These are phyloP conservation scores for Cucurbita argyrosperma DNA, from an alignment of 306 rosid genomes.

Conservation along the genomic window DNA sequence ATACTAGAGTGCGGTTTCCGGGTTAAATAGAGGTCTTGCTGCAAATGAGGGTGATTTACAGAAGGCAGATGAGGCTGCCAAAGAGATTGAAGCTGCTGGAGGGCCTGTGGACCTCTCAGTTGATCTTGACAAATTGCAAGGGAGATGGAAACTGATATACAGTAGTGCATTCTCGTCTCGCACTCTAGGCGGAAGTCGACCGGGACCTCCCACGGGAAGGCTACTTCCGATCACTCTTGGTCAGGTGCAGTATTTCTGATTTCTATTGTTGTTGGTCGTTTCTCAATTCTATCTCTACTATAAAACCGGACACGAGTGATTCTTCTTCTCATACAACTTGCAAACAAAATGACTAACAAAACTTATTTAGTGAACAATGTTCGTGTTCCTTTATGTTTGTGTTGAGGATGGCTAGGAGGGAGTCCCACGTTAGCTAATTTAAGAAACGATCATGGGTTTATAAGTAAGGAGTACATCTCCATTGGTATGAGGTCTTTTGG, in stretches of 20 bases:
- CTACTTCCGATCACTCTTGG: conserved; percentile 86
- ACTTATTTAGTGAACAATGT: background rate
- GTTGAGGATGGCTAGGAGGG: too few relatives aligned
- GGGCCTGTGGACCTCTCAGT: conserved; percentile 59
- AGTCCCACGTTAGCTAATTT: too few relatives aligned
- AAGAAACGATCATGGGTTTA: too few relatives aligned
- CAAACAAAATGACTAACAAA: background rate
- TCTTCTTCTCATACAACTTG: background rate
- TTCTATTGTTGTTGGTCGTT: background rate
- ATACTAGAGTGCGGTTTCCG: conserved; percentile 75
- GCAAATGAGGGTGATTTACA: conserved; percentile 64
- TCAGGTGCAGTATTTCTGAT: conserved; percentile 35
- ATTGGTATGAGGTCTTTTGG: too few relatives aligned
- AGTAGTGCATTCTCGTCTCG: conserved; percentile 89
- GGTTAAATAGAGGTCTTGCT: conserved; percentile 90
- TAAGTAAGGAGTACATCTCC: too few relatives aligned
- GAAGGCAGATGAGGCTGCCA: conserved; percentile 77
- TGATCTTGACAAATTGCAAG: conserved; percentile 68
- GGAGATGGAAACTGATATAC: conserved; percentile 82
- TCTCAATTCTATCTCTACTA: background rate
- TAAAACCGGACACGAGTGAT: background rate
- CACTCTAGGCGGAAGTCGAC: conserved; percentile 86
- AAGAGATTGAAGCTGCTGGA: conserved; percentile 61
- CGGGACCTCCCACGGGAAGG: conserved; percentile 82
- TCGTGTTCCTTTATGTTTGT: background rate